A percentile compares a stretch with the other conserved stretches of the same genome.
Conservation (phyloP, 106 monocot genomes). For the Phalaenopsis aphrodite region DNA sequence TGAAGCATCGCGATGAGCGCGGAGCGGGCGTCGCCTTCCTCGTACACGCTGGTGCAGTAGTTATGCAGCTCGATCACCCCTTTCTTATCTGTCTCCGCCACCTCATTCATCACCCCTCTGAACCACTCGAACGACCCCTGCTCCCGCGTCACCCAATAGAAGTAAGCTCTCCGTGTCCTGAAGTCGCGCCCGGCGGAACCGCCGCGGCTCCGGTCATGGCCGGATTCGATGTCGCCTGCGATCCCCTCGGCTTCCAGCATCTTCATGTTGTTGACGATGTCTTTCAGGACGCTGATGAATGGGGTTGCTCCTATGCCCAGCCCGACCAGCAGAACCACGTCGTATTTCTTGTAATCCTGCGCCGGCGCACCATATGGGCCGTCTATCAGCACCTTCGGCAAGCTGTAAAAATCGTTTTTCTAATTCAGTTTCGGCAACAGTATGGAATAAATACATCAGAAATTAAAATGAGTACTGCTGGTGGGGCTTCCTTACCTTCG, state of each 20-base stretch:
- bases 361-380: constrained; percentile 96
- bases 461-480: too few species aligned
- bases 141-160: constrained; percentile 94
- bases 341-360: constrained; percentile 94
- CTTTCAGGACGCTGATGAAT: constrained; percentile 82
- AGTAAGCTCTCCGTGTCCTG: constrained; percentile 62
- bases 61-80: constrained; percentile 81
- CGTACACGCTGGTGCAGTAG: constrained; percentile 95
- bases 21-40: constrained; percentile 89
- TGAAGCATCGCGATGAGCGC: constrained; percentile 88
- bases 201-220: not conserved
- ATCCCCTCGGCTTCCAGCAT: constrained; percentile 18
- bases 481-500: not conserved
- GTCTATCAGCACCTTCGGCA: constrained; percentile 73
- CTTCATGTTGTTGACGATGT: constrained; percentile 86
- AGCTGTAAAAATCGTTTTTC: constrained; percentile 20
- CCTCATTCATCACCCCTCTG: constrained; percentile 90
- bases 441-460: too few species aligned
- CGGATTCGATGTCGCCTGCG: constrained; percentile 9
- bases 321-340: constrained; percentile 79
- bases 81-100: constrained; percentile 70
- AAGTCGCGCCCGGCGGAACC: constrained; percentile 13
- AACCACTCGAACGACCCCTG: constrained; percentile 97
- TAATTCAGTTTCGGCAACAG: too few species aligned
- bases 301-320: constrained; percentile 96